phyloP scores from a whole-genome alignment of 139 green algal genomes.

The Asterochloris erici region DNA sequence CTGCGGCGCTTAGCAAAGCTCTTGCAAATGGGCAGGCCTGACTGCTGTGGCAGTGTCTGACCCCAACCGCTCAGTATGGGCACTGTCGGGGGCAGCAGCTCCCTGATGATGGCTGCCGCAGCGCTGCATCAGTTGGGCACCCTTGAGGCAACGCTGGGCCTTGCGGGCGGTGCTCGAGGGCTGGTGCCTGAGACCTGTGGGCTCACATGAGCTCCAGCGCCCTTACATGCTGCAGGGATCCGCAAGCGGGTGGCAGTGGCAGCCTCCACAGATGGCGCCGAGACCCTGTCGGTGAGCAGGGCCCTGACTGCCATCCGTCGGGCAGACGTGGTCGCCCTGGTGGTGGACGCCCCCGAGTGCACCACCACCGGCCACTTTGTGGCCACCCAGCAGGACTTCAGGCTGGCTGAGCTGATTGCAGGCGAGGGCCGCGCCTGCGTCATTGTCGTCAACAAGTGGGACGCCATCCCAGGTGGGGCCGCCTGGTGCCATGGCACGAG shows the following conservation, averaged over 20 bases:
- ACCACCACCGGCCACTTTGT: constrained; percentile 24
- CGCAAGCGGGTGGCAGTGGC: constrained; percentile 74
- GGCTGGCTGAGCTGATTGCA: constrained; percentile 57
- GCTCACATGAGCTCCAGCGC: too few species aligned
- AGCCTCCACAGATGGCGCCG: constrained; percentile 57
- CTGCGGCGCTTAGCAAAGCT: too few species aligned
- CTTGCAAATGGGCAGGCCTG: too few species aligned
- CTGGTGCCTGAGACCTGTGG: too few species aligned
- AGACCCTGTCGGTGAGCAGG: constrained; percentile 75
- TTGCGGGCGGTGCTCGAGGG: too few species aligned
- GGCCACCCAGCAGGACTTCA: constrained; percentile 77
- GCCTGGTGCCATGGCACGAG: too few species aligned
- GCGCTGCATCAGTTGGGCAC: too few species aligned
- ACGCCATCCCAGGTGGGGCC: constrained; percentile 66
- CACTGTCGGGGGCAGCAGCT: too few species aligned
- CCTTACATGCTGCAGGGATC: constrained; percentile 58
- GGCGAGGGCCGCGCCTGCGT: constrained; percentile 83
- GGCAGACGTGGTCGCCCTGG: constrained; percentile 86
- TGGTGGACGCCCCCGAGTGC: constrained; percentile 80
- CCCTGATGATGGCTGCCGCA: too few species aligned
- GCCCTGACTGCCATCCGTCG: constrained; percentile 81
- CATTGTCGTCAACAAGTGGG: constrained; percentile 98
- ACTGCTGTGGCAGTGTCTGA: too few species aligned
- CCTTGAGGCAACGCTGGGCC: too few species aligned
- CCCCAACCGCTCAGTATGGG: too few species aligned